Evolutionary conservation across 371 early-diverging fungal species (phyloP).

Genomic region (Dichotomocladium elegans): DNA sequence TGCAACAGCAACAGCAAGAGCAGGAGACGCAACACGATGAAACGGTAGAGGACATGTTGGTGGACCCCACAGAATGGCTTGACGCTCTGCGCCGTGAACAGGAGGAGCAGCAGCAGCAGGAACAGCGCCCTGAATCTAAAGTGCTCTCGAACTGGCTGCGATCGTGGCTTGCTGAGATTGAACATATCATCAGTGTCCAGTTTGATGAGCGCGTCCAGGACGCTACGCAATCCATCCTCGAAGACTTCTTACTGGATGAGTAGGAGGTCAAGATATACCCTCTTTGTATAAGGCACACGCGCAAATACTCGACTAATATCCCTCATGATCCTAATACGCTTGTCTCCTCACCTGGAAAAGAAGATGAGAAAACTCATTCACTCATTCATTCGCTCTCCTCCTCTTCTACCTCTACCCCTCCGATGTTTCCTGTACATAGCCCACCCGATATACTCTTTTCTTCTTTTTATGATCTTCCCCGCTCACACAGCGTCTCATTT

Average conservation of each 20-base stretch:
- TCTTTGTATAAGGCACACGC: neutral
- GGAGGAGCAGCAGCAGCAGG: neutral
- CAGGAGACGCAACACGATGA: no score
- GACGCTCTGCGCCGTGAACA: neutral
- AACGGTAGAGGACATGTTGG: conserved; percentile 1
- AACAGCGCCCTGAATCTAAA: conserved; percentile 5
- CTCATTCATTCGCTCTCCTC: neutral
- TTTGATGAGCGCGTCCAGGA: conserved; percentile 26
- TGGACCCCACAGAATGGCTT: conserved; percentile 1
- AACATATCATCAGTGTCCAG: conserved; percentile 10
- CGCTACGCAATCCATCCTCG: conserved; percentile 20
- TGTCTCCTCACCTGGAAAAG: neutral
- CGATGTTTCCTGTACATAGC: neutral
- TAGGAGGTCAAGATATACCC: neutral
- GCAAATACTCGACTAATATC: neutral
- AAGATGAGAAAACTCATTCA: neutral
- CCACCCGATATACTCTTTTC: neutral
- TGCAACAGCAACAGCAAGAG: neutral
- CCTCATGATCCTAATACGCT: neutral
- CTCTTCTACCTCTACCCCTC: neutral
- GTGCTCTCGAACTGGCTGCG: conserved; percentile 15
- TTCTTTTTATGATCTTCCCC: neutral
- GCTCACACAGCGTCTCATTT: neutral
- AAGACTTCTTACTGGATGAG: conserved; percentile 21
- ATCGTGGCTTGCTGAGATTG: conserved; percentile 15